phyloP scores from a whole-genome alignment of 148 eudicot species.

The Camellia japonica region DNA sequence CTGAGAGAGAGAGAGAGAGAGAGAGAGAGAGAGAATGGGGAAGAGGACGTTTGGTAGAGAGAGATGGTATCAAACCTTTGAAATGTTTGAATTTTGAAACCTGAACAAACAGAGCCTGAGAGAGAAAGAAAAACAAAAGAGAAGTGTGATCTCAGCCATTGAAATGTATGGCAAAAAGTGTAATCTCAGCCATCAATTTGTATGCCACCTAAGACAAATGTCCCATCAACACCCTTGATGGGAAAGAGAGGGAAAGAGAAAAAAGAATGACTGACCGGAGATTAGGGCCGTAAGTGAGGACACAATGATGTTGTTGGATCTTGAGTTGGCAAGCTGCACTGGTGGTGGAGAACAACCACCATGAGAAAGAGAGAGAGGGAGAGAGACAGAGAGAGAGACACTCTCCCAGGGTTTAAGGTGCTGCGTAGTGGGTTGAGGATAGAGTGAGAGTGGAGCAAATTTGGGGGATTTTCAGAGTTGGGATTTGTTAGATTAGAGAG shows the following conservation, averaged over 20 bases:
- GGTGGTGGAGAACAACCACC: not conserved
- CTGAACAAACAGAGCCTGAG: too few relatives aligned
- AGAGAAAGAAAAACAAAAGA: too few relatives aligned
- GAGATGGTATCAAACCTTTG: too few relatives aligned
- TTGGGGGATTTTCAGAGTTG: not conserved
- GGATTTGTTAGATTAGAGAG: not conserved
- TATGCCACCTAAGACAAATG: too few relatives aligned
- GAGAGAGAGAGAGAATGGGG: too few relatives aligned
- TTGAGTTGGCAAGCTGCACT: not conserved
- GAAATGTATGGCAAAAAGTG: too few relatives aligned
- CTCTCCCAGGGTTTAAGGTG: not conserved
- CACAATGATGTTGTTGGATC: not conserved
- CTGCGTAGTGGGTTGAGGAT: not conserved
- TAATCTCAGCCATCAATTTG: too few relatives aligned
- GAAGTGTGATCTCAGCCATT: too few relatives aligned
- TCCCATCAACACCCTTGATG: too few relatives aligned
- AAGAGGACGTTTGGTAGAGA: too few relatives aligned
- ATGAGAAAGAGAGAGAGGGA: not conserved
- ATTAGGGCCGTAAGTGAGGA: not conserved
- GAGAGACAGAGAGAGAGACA: not conserved
- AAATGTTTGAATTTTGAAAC: too few relatives aligned
- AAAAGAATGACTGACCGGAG: slow-evolving; percentile 11
- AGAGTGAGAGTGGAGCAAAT: not conserved
- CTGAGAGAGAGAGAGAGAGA: too few relatives aligned
- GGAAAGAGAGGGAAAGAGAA: slow-evolving; percentile 7